Conservation (phyloP, 2,329 filamentous ascomycete genomes). For the Leptodontidium sp. region DNA sequence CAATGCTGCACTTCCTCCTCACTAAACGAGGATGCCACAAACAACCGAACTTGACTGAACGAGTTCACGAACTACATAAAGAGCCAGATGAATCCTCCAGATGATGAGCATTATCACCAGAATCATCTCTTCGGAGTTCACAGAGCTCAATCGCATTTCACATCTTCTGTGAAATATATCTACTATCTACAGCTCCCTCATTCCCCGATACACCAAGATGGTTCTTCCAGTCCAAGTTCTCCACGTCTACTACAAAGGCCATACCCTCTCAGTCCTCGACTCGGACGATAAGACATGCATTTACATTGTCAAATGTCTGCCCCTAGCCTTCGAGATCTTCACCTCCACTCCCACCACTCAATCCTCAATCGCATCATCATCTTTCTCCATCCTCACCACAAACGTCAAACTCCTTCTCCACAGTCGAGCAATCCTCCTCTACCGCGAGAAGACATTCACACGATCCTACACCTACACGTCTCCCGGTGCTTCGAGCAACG, state of each 20-base stretch:
- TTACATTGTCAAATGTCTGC: slow-evolving; percentile 15
- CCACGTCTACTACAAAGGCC: slow-evolving; percentile 18
- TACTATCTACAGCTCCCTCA: too few species aligned
- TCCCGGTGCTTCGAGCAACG: not conserved
- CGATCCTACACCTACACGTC: slow-evolving; percentile 12
- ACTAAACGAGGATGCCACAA: not conserved
- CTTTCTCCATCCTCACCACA: slow-evolving; percentile 56
- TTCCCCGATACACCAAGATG: slow-evolving; percentile 5
- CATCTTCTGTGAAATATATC: not conserved
- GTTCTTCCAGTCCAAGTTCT: slow-evolving; percentile 7
- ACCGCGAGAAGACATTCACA: slow-evolving; percentile 43
- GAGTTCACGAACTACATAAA: not conserved
- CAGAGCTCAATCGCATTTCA: not conserved
- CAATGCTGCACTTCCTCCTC: not conserved
- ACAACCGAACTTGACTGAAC: not conserved
- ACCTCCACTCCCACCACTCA: not conserved
- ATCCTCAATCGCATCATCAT: slow-evolving; percentile 40
- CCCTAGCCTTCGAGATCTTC: not conserved
- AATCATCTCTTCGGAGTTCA: not conserved
- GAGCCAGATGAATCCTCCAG: not conserved
- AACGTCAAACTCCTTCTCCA: slow-evolving; percentile 72
- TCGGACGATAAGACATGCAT: slow-evolving; percentile 16
- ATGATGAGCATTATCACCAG: not conserved
- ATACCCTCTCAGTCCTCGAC: slow-evolving; percentile 6
- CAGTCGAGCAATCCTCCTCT: slow-evolving; percentile 74